Percentiles rank a stretch among this genome's conserved stretches.
Evolutionary conservation across 176 grass and related monocot species (phyloP).

Genomic region (Aegilops bicornis): DNA sequence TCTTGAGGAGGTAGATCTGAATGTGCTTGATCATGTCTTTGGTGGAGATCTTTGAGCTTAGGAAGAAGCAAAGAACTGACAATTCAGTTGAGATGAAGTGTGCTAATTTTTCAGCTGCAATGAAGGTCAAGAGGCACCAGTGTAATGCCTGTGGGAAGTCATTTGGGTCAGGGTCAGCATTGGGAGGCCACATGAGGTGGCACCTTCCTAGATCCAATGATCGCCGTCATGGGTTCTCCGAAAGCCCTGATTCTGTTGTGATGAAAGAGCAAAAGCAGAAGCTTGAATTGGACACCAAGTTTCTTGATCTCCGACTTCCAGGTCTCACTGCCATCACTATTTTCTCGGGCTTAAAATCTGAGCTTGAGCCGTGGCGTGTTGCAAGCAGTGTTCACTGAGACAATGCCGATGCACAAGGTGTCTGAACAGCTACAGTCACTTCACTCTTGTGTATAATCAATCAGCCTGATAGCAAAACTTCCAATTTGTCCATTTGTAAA

Average conservation of each 20-base stretch:
- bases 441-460: not conserved
- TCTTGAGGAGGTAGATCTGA: conserved; percentile 5
- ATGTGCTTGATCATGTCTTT: conserved; percentile 18
- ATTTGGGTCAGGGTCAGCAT: conserved; percentile 42
- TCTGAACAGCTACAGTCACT: not conserved
- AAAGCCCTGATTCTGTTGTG: conserved; percentile 12
- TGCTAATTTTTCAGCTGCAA: conserved; percentile 12
- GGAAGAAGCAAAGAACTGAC: not conserved
- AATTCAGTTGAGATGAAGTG: conserved; percentile 21
- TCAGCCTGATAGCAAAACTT: not conserved
- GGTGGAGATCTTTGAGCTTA: conserved; percentile 5
- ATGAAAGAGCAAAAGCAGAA: conserved; percentile 11
- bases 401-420: not conserved
- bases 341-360: not conserved
- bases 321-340: not conserved
- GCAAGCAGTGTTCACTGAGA: conserved; percentile 4
- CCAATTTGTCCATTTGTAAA: not conserved
- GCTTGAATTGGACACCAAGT: not conserved
- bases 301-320: conserved; percentile 8
- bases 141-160: conserved; percentile 46
- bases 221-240: not conserved
- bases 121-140: conserved; percentile 17
- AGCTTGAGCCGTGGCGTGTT: not conserved
- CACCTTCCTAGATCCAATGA: conserved; percentile 1
- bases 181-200: conserved; percentile 47